Percentiles rank a stretch among this genome's conserved stretches.
phyloP scores from a whole-genome alignment of 768 basidiomycete species.

The Kwoniella pini region DNA sequence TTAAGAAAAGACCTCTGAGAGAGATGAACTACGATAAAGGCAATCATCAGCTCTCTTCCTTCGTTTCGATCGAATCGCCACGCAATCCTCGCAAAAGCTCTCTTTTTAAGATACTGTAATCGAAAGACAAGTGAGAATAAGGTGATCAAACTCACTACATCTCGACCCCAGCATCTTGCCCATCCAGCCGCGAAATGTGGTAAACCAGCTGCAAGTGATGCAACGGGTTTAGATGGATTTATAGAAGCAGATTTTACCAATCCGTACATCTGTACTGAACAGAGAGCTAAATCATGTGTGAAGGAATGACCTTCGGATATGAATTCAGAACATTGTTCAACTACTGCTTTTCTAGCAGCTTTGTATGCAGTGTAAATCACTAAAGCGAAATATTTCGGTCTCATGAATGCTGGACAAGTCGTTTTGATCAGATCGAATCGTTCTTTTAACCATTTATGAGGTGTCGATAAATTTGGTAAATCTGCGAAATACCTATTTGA shows the following conservation, averaged over 20 bases:
- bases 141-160: constrained; percentile 59
- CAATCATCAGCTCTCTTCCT: background rate
- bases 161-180: constrained; percentile 95
- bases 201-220: constrained; percentile 89
- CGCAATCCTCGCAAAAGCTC: background rate
- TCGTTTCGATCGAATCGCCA: no score
- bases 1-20: constrained; percentile 85
- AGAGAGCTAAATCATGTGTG: constrained; percentile 84
- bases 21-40: constrained; percentile 68
- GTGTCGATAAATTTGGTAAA: constrained; percentile 69
- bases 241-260: constrained; percentile 86
- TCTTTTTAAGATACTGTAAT: background rate
- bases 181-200: constrained; percentile 91
- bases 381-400: constrained; percentile 95
- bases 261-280: constrained; percentile 74
- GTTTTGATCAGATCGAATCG: constrained; percentile 79
- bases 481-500: constrained; percentile 55
- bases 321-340: constrained; percentile 88
- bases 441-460: constrained; percentile 80
- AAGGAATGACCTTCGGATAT: constrained; percentile 80
- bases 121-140: background rate
- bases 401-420: constrained; percentile 77
- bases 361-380: constrained; percentile 90
- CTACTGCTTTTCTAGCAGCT: constrained; percentile 74
- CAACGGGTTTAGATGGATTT: constrained; percentile 63